Base-by-base conservation (phyloP, 1,284 basidiomycete species). In the Moesziomyces aphidis region DNA sequence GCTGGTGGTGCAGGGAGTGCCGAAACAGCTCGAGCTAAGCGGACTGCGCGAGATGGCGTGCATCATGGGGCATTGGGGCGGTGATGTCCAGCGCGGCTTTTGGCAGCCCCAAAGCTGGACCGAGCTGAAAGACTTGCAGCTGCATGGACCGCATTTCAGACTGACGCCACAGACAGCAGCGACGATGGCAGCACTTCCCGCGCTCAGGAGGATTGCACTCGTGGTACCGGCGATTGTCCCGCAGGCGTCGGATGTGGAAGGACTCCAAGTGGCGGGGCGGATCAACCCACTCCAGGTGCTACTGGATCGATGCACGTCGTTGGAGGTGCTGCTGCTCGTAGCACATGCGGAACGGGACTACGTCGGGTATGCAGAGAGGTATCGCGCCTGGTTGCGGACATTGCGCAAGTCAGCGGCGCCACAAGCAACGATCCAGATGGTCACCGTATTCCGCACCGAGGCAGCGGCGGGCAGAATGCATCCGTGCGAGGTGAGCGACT, bases 401-500 rank as follows among this genome's bases (percentile, higher is more conserved):
- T 44, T 73, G 10, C 51, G 57, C 5, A 57, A 46, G 21, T 43
- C 45, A 3, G 42, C 49, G 1, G 23, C 51, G 2, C 5, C 19
- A 19, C 39, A 50, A 6, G 15, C 50, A 21, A 44, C 21, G 22
- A 9, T 71, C 8, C 24, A 55, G n/a, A 51, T 64, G 3, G 59
- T 66, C 28, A 59, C 55, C n/a, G 52, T 45, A 4, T 39, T 55
- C 34, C 55, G 59, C 23, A 26, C 46, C 10, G 13, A n/a, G 26
- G 22, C 17, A 50, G 26, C 50, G 43, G 7, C n/a, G 19, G 19
- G 10, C 10, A 55, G 66, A n/a, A 45, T 69, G 6, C 70, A 73
- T 39, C 70, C 70, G n/a, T 62, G 60, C 46, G 62, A 67, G 22
- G 70, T 73, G 19, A 63, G 63, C 50, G 50, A 52, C 5, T 73